These are phyloP conservation scores for Daedalea quercina DNA, from an alignment of 768 basidiomycete species.

Conservation along the genomic window DNA sequence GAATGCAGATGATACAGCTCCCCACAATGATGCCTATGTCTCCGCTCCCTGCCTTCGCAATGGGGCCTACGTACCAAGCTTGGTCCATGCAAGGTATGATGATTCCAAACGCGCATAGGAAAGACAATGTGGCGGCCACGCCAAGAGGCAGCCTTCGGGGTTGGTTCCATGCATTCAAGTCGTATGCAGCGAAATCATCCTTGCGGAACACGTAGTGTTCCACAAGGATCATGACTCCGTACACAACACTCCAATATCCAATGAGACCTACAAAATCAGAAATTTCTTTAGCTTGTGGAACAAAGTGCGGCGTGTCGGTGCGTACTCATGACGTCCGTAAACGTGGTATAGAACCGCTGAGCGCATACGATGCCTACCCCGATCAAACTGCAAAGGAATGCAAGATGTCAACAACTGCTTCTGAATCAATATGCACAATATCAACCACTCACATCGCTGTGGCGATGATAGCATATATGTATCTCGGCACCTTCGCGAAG, in stretches of 20 bases:
- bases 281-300: background rate
- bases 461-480: conserved; percentile 39
- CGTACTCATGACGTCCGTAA: conserved; percentile 35
- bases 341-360: conserved; percentile 35
- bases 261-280: conserved; percentile 28
- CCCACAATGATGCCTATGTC: conserved; percentile 42
- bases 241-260: conserved; percentile 37
- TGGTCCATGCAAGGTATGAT: conserved; percentile 45
- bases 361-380: conserved; percentile 44
- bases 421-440: background rate
- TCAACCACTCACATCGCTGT: conserved; percentile 32
- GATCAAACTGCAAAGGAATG: conserved; percentile 27
- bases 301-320: background rate
- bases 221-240: conserved; percentile 31
- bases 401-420: background rate
- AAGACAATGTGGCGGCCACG: conserved; percentile 33
- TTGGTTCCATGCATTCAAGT: conserved; percentile 29
- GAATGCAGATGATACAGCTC: conserved; percentile 25
- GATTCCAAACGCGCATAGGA: conserved; percentile 31
- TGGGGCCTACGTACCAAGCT: conserved; percentile 44
- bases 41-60: conserved; percentile 37
- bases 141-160: conserved; percentile 33
- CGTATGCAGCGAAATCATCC: conserved; percentile 29
- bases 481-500: conserved; percentile 35
- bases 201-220: conserved; percentile 41